Evolutionary conservation across 805 yeast species (phyloP).

Genomic region (Pichia membranifaciens): DNA sequence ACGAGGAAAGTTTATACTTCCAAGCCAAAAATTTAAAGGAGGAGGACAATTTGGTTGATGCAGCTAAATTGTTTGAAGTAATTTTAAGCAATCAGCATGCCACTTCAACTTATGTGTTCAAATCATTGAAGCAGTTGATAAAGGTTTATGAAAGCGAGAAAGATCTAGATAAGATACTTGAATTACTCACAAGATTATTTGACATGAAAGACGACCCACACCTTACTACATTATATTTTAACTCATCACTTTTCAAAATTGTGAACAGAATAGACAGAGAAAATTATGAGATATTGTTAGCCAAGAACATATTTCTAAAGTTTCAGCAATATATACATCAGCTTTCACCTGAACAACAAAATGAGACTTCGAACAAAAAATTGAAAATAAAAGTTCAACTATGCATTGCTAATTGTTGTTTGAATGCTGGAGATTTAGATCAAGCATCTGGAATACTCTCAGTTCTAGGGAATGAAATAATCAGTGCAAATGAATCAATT

Average conservation of each 20-base stretch:
- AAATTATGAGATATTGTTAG: conserved; percentile 15
- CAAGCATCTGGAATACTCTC: conserved; percentile 33
- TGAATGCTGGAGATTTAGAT: conserved; percentile 26
- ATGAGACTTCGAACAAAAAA: conserved; percentile 28
- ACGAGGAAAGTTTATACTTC: conserved; percentile 27
- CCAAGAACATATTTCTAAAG: conserved; percentile 19
- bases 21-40: conserved; percentile 30
- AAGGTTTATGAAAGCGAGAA: conserved; percentile 23
- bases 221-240: conserved; percentile 23
- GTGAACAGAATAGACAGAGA: conserved; percentile 25
- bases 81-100: conserved; percentile 13
- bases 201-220: conserved; percentile 10
- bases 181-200: conserved; percentile 19
- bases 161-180: conserved; percentile 14
- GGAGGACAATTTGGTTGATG: conserved; percentile 26
- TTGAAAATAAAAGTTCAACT: conserved; percentile 45
- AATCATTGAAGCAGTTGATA: conserved; percentile 30
- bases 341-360: conserved; percentile 1
- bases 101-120: conserved; percentile 25
- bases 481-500: conserved; percentile 38
- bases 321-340: conserved; percentile 16
- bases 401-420: conserved; percentile 36
- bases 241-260: conserved; percentile 28
- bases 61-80: conserved; percentile 22
- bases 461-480: conserved; percentile 34